phyloP scores from a whole-genome alignment of 306 rosid species.

The Acacia confusa region DNA sequence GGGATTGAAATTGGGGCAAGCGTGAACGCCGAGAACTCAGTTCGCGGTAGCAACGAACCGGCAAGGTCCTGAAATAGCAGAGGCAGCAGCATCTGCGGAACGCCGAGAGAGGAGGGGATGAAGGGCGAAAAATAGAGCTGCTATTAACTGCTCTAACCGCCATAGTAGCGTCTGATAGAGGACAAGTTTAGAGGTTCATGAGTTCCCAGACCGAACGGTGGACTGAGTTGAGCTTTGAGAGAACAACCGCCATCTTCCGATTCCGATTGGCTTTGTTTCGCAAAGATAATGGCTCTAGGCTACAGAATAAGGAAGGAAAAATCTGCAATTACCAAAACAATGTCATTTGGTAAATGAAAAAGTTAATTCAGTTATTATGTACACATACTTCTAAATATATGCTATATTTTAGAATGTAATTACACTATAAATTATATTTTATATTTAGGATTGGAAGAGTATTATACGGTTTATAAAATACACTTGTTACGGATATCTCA shows the following conservation, averaged over 20 bases:
- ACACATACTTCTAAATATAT: no score
- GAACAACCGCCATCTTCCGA: background rate
- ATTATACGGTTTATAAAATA: no score
- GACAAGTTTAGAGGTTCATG: slow-evolving; percentile 28
- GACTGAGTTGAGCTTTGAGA: background rate
- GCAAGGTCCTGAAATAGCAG: slow-evolving; percentile 34
- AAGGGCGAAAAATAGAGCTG: slow-evolving; percentile 53
- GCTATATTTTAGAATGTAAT: no score
- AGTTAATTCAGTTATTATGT: no score
- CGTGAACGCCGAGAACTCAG: slow-evolving; percentile 20
- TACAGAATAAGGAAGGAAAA: background rate
- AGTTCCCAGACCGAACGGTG: background rate
- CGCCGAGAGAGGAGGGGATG: slow-evolving; percentile 54
- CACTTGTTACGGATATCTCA: no score
- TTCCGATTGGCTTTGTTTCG: background rate
- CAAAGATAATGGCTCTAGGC: background rate
- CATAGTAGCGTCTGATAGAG: slow-evolving; percentile 35
- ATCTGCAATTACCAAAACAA: background rate
- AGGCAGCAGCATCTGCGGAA: slow-evolving; percentile 47
- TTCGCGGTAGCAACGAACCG: slow-evolving; percentile 33
- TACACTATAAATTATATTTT: no score
- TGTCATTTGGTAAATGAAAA: no score
- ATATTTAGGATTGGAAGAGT: no score
- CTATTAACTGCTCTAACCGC: slow-evolving; percentile 70
- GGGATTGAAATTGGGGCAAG: slow-evolving; percentile 25